These are phyloP conservation scores for Haplosporangium gracile DNA, from an alignment of 192 early-diverging fungal species.

Conservation along the genomic window DNA sequence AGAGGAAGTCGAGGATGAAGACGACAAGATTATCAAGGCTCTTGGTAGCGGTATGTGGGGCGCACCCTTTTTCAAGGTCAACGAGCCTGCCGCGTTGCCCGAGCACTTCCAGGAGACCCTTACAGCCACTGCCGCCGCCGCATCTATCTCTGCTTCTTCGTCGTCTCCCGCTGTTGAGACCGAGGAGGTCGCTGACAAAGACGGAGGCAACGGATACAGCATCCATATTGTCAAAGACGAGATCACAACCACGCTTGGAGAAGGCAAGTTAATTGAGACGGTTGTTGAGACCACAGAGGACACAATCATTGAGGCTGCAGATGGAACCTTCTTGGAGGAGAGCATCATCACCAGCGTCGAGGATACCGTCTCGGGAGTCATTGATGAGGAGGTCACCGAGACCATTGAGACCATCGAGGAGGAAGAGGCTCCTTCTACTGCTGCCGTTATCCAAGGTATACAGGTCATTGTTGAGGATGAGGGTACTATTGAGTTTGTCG, in stretches of 20 bases:
- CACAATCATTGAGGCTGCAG: slow-evolving; percentile 13
- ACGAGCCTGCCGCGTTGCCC: slow-evolving; percentile 17
- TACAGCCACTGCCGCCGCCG: neutral
- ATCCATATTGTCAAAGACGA: slow-evolving; percentile 20
- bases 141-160: neutral
- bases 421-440: slow-evolving; percentile 1
- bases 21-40: slow-evolving; percentile 36
- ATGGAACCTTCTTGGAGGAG: slow-evolving; percentile 36
- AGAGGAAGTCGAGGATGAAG: slow-evolving; percentile 32
- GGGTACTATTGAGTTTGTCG: neutral
- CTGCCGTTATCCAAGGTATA: neutral
- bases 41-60: slow-evolving; percentile 44
- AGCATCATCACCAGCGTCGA: slow-evolving; percentile 20
- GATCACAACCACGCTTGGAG: neutral
- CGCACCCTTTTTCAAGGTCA: slow-evolving; percentile 43
- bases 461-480: neutral
- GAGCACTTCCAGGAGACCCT: slow-evolving; percentile 34
- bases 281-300: slow-evolving; percentile 35
- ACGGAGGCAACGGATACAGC: neutral
- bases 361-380: slow-evolving; percentile 17
- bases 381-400: slow-evolving; percentile 28
- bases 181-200: neutral
- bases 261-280: slow-evolving; percentile 20
- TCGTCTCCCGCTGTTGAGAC: neutral
- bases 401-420: slow-evolving; percentile 25